phyloP scores from a whole-genome alignment of 2,329 filamentous ascomycete genomes.

The Coleophoma crateriformis region DNA sequence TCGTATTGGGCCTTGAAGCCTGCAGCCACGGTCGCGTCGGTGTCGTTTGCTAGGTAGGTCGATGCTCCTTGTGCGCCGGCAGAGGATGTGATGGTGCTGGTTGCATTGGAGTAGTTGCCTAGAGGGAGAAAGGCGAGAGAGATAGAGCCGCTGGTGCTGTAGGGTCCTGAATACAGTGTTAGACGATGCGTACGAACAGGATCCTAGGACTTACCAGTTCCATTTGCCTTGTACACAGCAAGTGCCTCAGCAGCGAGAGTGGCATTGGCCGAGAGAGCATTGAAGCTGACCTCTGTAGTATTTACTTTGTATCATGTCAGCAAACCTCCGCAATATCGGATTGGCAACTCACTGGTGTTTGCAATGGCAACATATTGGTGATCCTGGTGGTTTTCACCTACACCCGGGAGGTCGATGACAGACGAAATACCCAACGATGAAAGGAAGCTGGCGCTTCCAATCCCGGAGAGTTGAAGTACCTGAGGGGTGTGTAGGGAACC shows the following conservation, averaged over 20 bases:
- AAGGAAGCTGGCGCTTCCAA: slow-evolving; percentile 22
- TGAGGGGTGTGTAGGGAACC: slow-evolving; percentile 21
- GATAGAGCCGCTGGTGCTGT: neutral
- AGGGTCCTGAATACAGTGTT: neutral
- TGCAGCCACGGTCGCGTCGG: neutral
- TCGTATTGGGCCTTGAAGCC: slow-evolving; percentile 1
- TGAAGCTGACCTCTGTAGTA: too few species aligned
- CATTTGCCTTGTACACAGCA: neutral
- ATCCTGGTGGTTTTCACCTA: slow-evolving; percentile 29
- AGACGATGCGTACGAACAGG: too few species aligned
- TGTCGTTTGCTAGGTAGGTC: neutral
- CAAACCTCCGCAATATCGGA: too few species aligned
- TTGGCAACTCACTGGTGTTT: neutral
- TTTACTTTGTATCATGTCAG: too few species aligned
- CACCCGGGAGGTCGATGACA: slow-evolving; percentile 30
- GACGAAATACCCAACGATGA: slow-evolving; percentile 23
- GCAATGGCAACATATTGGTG: slow-evolving; percentile 6
- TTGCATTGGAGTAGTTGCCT: neutral
- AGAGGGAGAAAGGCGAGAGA: neutral
- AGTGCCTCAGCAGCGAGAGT: neutral
- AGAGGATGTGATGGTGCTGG: neutral
- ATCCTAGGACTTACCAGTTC: neutral
- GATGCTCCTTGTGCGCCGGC: neutral
- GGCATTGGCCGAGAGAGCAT: neutral
- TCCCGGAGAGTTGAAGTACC: slow-evolving; percentile 13